phyloP scores from a whole-genome alignment of 495 filamentous ascomycete genomes.

The Niebla homalea region DNA sequence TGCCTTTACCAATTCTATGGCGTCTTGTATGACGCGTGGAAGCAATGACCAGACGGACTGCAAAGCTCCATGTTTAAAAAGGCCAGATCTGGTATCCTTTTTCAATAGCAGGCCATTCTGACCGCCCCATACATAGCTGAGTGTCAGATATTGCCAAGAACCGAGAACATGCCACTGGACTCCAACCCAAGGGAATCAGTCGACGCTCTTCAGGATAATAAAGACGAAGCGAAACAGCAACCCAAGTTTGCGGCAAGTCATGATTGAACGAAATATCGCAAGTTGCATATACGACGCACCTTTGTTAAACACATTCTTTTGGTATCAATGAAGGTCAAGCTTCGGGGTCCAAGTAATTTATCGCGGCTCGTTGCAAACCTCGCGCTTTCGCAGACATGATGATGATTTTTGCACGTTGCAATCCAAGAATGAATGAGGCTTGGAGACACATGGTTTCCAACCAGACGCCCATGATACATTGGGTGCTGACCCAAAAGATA shows the following conservation, averaged over 20 bases:
- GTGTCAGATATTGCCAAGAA: slow-evolving; percentile 7
- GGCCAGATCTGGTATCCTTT: slow-evolving; percentile 9
- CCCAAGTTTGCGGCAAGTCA: too few relatives aligned
- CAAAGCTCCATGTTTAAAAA: slow-evolving; percentile 10
- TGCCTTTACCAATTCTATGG: slow-evolving; percentile 11
- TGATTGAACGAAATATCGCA: too few relatives aligned
- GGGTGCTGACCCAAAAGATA: neutral
- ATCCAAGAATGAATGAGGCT: neutral
- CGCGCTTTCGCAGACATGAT: neutral
- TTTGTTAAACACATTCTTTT: neutral
- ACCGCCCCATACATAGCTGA: slow-evolving; percentile 26
- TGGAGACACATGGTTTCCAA: slow-evolving; percentile 2
- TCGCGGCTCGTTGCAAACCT: neutral
- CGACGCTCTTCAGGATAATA: too few relatives aligned
- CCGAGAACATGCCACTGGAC: neutral
- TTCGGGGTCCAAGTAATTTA: neutral
- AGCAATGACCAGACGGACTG: slow-evolving; percentile 8
- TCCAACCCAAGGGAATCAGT: neutral
- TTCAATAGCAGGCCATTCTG: slow-evolving; percentile 11
- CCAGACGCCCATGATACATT: neutral
- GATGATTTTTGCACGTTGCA: neutral
- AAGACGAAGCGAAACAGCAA: too few relatives aligned
- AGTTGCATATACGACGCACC: too few relatives aligned
- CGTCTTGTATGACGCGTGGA: slow-evolving; percentile 18
- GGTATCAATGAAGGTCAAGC: neutral